Evolutionary conservation across 2,329 filamentous ascomycete genomes (phyloP).

Genomic region (Cytospora mali): DNA sequence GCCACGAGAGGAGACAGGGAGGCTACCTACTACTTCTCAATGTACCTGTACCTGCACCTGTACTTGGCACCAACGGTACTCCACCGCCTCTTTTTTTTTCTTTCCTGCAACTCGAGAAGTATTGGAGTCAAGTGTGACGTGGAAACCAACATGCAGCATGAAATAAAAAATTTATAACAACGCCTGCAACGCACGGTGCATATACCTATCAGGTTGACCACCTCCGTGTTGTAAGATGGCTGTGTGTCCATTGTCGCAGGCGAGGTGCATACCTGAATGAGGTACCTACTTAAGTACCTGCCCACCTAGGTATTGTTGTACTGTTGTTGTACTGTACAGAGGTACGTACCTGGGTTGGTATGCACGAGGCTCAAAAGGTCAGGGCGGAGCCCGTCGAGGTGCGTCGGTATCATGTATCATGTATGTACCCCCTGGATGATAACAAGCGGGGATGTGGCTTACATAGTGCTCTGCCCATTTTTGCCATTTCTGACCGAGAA

Average conservation of each 20-base stretch:
- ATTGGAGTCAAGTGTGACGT: constrained; percentile 3
- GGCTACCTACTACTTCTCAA: constrained; percentile 12
- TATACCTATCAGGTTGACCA: not conserved
- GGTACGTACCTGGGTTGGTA: too few species aligned
- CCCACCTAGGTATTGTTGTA: too few species aligned
- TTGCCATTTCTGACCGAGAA: not conserved
- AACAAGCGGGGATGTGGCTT: constrained; percentile 5
- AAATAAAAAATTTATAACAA: constrained; percentile 9
- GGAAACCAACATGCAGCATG: constrained; percentile 8
- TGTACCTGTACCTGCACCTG: not conserved
- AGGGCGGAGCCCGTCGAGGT: constrained; percentile 8
- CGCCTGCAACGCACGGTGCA: constrained; percentile 2
- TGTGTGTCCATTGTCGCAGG: constrained; percentile 12
- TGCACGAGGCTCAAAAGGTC: constrained; percentile 17
- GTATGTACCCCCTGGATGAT: constrained; percentile 1
- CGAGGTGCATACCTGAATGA: constrained; percentile 13
- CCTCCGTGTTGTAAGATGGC: not conserved
- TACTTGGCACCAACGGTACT: constrained; percentile 4
- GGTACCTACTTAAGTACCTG: too few species aligned
- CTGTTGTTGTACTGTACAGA: too few species aligned
- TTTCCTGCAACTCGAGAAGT: constrained; percentile 3
- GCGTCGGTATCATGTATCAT: not conserved
- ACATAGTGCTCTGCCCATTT: not conserved
- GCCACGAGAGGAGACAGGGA: constrained; percentile 21
- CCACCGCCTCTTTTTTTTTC: constrained; percentile 27